Evolutionary conservation across 345 rosid species (phyloP).

Genomic region (Boechera retrofracta): DNA sequence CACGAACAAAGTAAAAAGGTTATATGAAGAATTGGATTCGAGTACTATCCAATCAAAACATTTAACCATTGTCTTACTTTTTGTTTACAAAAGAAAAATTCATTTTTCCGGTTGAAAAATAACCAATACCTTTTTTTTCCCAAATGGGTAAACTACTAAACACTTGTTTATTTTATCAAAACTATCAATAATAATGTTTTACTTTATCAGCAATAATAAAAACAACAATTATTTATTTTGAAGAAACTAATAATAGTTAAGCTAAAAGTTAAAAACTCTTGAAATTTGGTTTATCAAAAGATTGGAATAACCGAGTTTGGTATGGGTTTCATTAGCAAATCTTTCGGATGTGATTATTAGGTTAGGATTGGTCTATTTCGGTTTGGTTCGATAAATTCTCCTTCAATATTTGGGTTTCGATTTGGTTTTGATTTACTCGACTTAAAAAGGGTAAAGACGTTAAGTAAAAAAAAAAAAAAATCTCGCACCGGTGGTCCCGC

Average conservation of each 20-base stretch:
- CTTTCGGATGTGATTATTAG: not conserved
- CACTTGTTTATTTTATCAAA: no score
- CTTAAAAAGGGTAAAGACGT: not conserved
- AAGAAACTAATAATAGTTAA: no score
- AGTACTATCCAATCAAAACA: not conserved
- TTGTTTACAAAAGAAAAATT: not conserved
- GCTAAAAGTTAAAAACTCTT: not conserved
- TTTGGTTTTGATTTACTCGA: not conserved
- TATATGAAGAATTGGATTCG: conserved; percentile 8
- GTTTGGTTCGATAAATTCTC: conserved; percentile 11
- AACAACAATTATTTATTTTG: no score
- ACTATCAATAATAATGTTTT: no score
- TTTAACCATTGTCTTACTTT: not conserved
- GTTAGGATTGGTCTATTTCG: conserved; percentile 15
- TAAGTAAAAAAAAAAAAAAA: not conserved
- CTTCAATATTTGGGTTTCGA: not conserved
- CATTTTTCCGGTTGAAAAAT: no score
- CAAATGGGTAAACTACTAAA: no score
- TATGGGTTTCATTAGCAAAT: not conserved
- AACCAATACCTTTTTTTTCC: no score
- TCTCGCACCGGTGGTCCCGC: not conserved
- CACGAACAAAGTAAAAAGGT: not conserved
- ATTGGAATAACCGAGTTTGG: conserved; percentile 8
- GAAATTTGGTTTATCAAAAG: not conserved
- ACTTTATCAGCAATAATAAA: not conserved